Evolutionary conservation across 2,329 filamentous ascomycete genomes (phyloP), one percentile per base, ranked within the genome.

Genomic region (Talaromyces sp.): DNA sequence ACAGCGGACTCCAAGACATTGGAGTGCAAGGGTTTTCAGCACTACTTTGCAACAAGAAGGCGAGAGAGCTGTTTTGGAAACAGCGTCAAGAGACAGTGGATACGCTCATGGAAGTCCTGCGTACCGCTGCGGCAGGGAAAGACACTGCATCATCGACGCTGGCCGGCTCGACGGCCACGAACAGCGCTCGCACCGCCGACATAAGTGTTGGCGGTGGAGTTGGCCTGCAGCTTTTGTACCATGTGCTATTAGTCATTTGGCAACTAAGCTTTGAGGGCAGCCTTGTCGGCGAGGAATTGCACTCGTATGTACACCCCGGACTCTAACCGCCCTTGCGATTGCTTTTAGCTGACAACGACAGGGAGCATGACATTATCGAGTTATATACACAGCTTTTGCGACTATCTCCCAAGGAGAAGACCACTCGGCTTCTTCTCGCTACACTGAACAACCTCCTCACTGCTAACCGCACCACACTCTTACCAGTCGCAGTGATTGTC

Each of bases 361-460:
- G 93, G 68, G 93, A 97, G 77, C 92, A 96, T 77, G 93, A 98
- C 71, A 89, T 98, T 67, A 84, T 98, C 65, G 84, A 92, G 54
- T 85, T 98, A 52, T 97, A 96, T 75, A 92, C 91, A n/a, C 90
- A 96, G 67, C 87, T 99, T 42, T 83, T 99, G 60, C 89, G 92
- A 59, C 82, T 96, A 49, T 98, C 95, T 2, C 93, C 93, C 52
- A 99, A 99, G 77, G 95, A 98, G 75, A 99, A 99, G 82, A 98
- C 93, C 1, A 98, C 93, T 0, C 88, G 95, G 32, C 84, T 99
- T 59, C 85, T 97, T 53, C 84, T 98, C 52, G 92, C 92, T 10
- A 97, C 93, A 8, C 84, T 99, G 47, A 85, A 89, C 73, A 98
- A 96, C 77, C 87, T 99, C 52, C 85, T 97, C 42, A 91, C 81